phyloP scores from a whole-genome alignment of 208 protist species.

The Trypanosoma melophagium region DNA sequence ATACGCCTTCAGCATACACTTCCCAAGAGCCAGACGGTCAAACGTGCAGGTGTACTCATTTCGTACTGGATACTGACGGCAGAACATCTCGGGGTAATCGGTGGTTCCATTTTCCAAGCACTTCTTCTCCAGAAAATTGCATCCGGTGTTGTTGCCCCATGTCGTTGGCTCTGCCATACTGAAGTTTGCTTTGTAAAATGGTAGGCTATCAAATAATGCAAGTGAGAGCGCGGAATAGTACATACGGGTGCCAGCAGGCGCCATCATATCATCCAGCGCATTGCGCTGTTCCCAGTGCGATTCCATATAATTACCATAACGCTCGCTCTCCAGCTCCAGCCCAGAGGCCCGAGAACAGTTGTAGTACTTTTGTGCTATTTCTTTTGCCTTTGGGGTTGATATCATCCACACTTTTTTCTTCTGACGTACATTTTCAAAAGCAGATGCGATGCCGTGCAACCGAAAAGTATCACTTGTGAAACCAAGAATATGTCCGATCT shows the following conservation, averaged over 20 bases:
- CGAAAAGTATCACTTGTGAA: background rate
- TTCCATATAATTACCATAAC: too few species aligned
- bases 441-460: background rate
- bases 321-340: background rate
- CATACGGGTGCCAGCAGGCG: too few species aligned
- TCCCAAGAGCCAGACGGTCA: background rate
- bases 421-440: background rate
- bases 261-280: too few species aligned
- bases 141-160: conserved; percentile 37
- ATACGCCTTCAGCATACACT: background rate
- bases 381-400: background rate
- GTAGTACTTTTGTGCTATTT: background rate
- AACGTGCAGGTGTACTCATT: too few species aligned
- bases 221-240: conserved; percentile 33
- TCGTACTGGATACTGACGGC: background rate
- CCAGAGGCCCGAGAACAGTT: background rate
- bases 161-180: conserved; percentile 6
- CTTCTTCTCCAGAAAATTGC: conserved; percentile 16
- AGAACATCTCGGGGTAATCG: background rate
- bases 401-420: background rate
- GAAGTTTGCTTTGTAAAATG: conserved; percentile 32
- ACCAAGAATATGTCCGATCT: background rate
- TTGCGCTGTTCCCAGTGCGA: too few species aligned
- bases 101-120: background rate
- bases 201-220: conserved; percentile 37